phyloP scores from a whole-genome alignment of 805 yeast genomes.

The Candida vartiovaarae region DNA sequence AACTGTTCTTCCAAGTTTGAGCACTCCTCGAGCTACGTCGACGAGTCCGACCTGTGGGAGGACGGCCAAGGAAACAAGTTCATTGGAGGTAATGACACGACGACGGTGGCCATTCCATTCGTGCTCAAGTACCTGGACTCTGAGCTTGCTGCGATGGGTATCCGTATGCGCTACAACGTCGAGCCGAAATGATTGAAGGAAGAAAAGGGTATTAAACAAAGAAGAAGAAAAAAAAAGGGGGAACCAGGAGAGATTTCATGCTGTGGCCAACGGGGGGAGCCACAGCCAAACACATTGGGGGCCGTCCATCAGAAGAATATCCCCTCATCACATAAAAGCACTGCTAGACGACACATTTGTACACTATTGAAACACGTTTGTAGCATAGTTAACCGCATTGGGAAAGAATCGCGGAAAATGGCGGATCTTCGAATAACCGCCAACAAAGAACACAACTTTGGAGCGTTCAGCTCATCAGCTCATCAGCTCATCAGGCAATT shows the following conservation, averaged over 20 bases:
- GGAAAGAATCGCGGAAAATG: too few relatives aligned
- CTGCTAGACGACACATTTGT: too few relatives aligned
- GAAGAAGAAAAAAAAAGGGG: neutral
- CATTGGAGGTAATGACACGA: conserved; percentile 89
- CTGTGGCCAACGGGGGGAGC: neutral
- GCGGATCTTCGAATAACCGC: too few relatives aligned
- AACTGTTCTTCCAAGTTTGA: conserved; percentile 77
- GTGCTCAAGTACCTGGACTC: conserved; percentile 93
- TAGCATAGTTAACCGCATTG: too few relatives aligned
- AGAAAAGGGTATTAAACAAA: too few relatives aligned
- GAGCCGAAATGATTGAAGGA: conserved; percentile 37
- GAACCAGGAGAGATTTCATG: neutral
- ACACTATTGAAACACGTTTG: too few relatives aligned
- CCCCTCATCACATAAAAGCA: too few relatives aligned
- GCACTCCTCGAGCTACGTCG: conserved; percentile 43
- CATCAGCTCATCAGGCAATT: too few relatives aligned
- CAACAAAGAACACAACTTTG: neutral
- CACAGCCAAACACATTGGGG: too few relatives aligned
- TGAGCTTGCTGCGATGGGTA: conserved; percentile 97
- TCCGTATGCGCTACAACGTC: conserved; percentile 83
- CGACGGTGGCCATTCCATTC: conserved; percentile 94
- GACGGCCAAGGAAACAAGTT: conserved; percentile 92
- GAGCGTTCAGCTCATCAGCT: neutral
- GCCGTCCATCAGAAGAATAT: too few relatives aligned
- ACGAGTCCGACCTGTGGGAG: conserved; percentile 84